Evolutionary conservation across 2,329 filamentous ascomycete species (phyloP), one percentile per base, ranked within the genome.

Genomic region (Aureobasidium subglaciale): DNA sequence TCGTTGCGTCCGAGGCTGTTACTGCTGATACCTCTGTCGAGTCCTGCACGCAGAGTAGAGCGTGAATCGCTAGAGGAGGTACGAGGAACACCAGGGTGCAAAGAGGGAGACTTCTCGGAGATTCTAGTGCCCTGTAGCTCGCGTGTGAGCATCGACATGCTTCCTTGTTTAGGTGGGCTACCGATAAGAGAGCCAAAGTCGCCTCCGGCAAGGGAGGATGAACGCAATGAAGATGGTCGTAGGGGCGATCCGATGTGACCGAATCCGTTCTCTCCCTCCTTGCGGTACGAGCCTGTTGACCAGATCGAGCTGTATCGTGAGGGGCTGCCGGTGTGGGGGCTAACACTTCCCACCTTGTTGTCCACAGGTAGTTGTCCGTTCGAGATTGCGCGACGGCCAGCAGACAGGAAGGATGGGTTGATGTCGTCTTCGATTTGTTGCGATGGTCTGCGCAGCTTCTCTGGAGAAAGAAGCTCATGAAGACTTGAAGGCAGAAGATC

Each of bases 401-500:
- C 64, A 4, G 64, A 63, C 2, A 69, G 61, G 59, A 69, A 69
- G 3, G 61, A 61, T 1, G 66, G 67, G 5, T 65, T 70, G 65
- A 71, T 65, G 63, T 74, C 62, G 52, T 77, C 72, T 45, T 82
- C 79, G 54, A 76, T 73, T 13, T 78, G 79, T 42, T 81, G 75
- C 11, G 82, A 84, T 52, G 81, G 75, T 16, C 82, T 75, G 42
- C 82, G 75, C 67, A 80, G 76, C 63, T 78, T 78, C 63, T 83
- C 81, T 61, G 83, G 80, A 0, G 82, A 81, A 30, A 85, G 74
- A 13, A 85, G 75, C 63, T 86, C 82, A 60, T 82, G 81, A 42
- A 86, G 69, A 55, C 78, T 82, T 25, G 78, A 87, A 0, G 92
- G 93, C 9, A 97, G 78, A 64, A 93, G 88, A 65, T 95, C 90